Evolutionary conservation across 2,329 filamentous ascomycete species (phyloP).

Genomic region (Parafenestella ontariensis): DNA sequence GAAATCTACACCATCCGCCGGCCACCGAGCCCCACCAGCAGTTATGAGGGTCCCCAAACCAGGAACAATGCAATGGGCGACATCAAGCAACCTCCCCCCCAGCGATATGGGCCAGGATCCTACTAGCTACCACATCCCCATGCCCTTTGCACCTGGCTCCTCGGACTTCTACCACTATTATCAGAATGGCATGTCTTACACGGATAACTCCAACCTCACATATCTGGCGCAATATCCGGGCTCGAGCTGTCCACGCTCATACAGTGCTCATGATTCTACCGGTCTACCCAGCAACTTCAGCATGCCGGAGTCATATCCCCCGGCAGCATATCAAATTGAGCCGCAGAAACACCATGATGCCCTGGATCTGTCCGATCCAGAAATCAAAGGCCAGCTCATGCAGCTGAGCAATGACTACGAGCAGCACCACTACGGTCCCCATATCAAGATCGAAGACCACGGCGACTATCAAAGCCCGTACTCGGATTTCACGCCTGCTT

Average conservation of each 20-base stretch:
- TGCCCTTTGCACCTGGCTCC: conserved; percentile 13
- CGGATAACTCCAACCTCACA: conserved; percentile 28
- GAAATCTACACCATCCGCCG: conserved; percentile 14
- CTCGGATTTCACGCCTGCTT: conserved; percentile 28
- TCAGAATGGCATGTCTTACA: conserved; percentile 29
- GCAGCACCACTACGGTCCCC: conserved; percentile 17
- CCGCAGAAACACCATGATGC: conserved; percentile 32
- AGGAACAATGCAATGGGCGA: conserved; percentile 30
- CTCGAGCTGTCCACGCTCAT: conserved; percentile 34
- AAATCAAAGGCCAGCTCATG: conserved; percentile 29
- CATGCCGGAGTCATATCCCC: conserved; percentile 36
- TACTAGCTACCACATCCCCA: conserved; percentile 16
- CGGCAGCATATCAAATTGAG: conserved; percentile 40
- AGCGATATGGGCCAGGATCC: conserved; percentile 17
- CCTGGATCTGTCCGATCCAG: conserved; percentile 26
- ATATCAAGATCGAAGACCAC: conserved; percentile 26
- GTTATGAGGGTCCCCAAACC: conserved; percentile 24
- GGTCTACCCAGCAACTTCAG: conserved; percentile 1
- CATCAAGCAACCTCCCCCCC: conserved; percentile 17
- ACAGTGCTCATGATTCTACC: conserved; percentile 19
- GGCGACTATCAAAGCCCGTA: conserved; percentile 28
- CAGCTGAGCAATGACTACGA: conserved; percentile 37
- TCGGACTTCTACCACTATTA: conserved; percentile 22
- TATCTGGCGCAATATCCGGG: conserved; percentile 21
- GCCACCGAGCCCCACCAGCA: conserved; percentile 5